Evolutionary conservation across 129 eudicot species (phyloP).

Genomic region (Logfia minima): DNA sequence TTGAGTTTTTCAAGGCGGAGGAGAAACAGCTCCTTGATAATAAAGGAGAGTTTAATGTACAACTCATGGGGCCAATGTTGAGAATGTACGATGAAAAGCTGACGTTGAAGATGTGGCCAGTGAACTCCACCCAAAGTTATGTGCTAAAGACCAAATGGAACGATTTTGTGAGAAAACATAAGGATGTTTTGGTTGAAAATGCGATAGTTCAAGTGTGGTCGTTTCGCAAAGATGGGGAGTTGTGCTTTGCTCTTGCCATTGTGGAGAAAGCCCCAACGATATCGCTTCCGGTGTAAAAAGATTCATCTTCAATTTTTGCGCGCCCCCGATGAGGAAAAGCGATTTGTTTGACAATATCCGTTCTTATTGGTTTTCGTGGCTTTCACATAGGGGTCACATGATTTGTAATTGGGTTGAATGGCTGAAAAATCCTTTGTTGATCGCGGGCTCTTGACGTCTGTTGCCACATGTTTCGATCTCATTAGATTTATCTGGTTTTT

Average conservation of each 20-base stretch:
- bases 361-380: too few species aligned
- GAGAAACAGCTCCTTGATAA: background rate
- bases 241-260: conserved; percentile 1
- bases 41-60: background rate
- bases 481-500: too few species aligned
- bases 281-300: too few species aligned
- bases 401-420: too few species aligned
- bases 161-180: background rate
- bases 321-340: too few species aligned
- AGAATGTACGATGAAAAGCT: background rate
- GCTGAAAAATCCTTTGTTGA: too few species aligned
- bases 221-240: background rate
- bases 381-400: too few species aligned
- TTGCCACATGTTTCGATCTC: too few species aligned
- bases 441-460: too few species aligned
- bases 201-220: conserved; percentile 11
- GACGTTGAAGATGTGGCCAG: background rate
- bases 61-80: conserved; percentile 3
- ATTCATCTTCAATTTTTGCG: too few species aligned
- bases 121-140: background rate
- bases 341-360: too few species aligned
- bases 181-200: background rate
- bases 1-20: background rate
- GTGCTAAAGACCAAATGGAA: conserved; percentile 10
- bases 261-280: background rate